phyloP scores from a whole-genome alignment of 2,329 filamentous ascomycete genomes.

The Alternaria sp. region DNA sequence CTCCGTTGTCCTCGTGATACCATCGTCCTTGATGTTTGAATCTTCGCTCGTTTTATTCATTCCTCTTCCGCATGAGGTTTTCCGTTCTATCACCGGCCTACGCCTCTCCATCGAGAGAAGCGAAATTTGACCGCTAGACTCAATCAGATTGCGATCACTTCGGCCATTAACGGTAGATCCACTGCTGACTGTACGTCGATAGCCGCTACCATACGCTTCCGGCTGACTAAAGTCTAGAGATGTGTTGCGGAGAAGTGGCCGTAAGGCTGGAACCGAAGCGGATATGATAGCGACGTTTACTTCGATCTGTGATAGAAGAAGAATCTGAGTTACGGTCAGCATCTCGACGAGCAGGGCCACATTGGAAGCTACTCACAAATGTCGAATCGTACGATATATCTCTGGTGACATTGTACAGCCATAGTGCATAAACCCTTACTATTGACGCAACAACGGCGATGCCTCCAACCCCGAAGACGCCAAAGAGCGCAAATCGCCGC shows the following conservation, averaged over 20 bases:
- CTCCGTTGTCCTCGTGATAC: neutral
- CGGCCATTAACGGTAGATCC: neutral
- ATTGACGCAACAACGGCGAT: slow-evolving; percentile 28
- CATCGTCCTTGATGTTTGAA: neutral
- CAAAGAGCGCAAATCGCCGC: slow-evolving; percentile 11
- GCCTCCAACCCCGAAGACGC: slow-evolving; percentile 24
- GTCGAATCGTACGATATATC: slow-evolving; percentile 25
- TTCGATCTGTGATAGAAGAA: slow-evolving; percentile 51
- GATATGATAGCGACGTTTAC: slow-evolving; percentile 51
- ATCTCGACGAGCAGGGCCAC: neutral
- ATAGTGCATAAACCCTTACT: slow-evolving; percentile 24
- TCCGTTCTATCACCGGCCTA: neutral
- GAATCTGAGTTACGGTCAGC: slow-evolving; percentile 14
- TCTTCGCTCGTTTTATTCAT: neutral
- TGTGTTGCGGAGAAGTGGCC: slow-evolving; percentile 39
- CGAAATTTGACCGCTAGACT: neutral
- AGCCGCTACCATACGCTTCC: neutral
- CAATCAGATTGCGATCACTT: neutral
- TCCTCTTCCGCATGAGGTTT: neutral
- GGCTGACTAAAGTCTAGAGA: neutral
- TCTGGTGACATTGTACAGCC: slow-evolving; percentile 23
- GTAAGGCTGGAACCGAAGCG: slow-evolving; percentile 47
- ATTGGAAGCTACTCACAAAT: slow-evolving; percentile 7
- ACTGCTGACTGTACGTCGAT: neutral
- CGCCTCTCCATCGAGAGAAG: neutral